These are phyloP conservation scores for Aspergillus transmontanensis DNA, from an alignment of 2,329 filamentous ascomycete genomes.

Conservation along the genomic window DNA sequence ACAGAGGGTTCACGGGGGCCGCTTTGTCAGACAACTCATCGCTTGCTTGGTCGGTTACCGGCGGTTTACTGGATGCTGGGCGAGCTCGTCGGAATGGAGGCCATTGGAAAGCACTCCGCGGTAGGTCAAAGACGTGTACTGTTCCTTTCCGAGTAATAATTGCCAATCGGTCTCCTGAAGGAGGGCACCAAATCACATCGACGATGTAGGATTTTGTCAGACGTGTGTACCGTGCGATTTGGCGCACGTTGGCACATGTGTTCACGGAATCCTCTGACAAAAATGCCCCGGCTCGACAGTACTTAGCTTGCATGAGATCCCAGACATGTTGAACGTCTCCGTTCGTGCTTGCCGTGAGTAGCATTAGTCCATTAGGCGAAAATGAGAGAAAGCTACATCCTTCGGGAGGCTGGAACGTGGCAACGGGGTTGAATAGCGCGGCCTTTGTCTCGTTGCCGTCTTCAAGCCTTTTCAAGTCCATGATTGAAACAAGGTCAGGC, in stretches of 20 bases:
- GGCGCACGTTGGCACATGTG: conserved; percentile 61
- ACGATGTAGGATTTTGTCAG: conserved; percentile 91
- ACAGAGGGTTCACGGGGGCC: conserved; percentile 54
- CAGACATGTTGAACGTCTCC: conserved; percentile 55
- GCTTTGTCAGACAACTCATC: conserved; percentile 51
- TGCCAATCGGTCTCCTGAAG: conserved; percentile 78
- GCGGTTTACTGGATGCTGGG: conserved; percentile 38
- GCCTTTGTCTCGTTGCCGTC: conserved; percentile 40
- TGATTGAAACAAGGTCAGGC: conserved; percentile 49
- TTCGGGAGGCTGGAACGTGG: conserved; percentile 51
- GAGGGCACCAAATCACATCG: conserved; percentile 84
- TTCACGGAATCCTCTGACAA: conserved; percentile 37
- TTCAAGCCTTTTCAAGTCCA: conserved; percentile 49
- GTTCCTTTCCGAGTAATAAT: conserved; percentile 95
- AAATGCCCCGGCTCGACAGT: conserved; percentile 43
- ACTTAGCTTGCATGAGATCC: conserved; percentile 52
- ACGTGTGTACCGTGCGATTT: conserved; percentile 84
- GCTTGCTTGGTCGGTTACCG: conserved; percentile 47
- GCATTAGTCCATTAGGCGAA: conserved; percentile 49
- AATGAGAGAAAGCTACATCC: conserved; percentile 55
- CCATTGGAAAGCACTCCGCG: conserved; percentile 81
- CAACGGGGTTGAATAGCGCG: conserved; percentile 39
- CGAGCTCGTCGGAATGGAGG: conserved; percentile 65
- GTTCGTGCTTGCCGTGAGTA: conserved; percentile 52
- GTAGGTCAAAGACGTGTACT: conserved; percentile 87